Evolutionary conservation across 176 grass and related monocot genomes (phyloP).

Genomic region (Lolium rigidum): DNA sequence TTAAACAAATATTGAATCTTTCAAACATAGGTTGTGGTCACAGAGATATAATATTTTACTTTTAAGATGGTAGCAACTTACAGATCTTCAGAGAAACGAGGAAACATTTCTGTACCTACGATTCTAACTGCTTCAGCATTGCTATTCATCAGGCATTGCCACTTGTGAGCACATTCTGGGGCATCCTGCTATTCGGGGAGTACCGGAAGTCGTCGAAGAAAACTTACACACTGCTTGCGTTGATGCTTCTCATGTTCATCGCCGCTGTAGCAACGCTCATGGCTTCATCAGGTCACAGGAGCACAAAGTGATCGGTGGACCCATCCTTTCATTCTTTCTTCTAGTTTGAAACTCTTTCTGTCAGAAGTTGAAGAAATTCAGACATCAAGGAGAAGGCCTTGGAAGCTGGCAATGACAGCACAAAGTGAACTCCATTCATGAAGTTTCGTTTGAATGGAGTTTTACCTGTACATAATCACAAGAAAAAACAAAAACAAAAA

Average conservation of each 20-base stretch:
- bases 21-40: background rate
- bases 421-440: slow-evolving; percentile 21
- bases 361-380: slow-evolving; percentile 27
- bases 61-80: background rate
- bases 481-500: background rate
- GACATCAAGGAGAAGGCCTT: background rate
- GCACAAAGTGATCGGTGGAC: slow-evolving; percentile 38
- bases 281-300: slow-evolving; percentile 95
- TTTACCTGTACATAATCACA: slow-evolving; percentile 19
- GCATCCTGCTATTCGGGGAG: slow-evolving; percentile 74
- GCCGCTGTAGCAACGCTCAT: slow-evolving; percentile 72
- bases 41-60: background rate
- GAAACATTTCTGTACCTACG: background rate
- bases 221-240: slow-evolving; percentile 70
- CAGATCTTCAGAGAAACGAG: background rate
- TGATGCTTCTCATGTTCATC: slow-evolving; percentile 90
- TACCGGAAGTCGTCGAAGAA: slow-evolving; percentile 67
- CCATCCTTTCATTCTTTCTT: background rate
- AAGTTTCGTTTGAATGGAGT: slow-evolving; percentile 24
- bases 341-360: slow-evolving; percentile 22
- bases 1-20: background rate
- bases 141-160: slow-evolving; percentile 64
- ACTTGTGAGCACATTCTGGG: slow-evolving; percentile 90
- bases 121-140: slow-evolving; percentile 30
- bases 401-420: slow-evolving; percentile 6